Evolutionary conservation across 176 grass and related monocot species (phyloP), one percentile per base, ranked within the genome.

Genomic region (Musa troglodytarum): DNA sequence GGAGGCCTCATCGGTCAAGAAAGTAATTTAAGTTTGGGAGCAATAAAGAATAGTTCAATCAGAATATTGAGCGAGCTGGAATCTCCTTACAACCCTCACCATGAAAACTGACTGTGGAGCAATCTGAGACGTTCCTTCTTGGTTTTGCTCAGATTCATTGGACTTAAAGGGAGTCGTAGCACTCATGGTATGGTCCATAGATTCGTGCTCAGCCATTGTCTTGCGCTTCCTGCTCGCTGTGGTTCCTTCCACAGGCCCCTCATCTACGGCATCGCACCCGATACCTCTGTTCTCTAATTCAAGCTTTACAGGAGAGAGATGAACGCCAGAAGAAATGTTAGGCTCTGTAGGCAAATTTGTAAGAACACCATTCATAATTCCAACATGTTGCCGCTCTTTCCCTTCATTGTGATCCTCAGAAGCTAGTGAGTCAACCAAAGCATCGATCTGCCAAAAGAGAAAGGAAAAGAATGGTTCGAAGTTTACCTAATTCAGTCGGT

Each of bases 361-460:
- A 6, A 23, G 26, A 55, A 55, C 21, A 10, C 9, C 52, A 74
- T 74, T 21, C 52, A 16, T 29, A 29, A 14, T 43, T 15, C 12
- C 69, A 54, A 11, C 21, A 53, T 22, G 34, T 4, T 43, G 14
- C 51, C 53, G 11, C 55, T 53, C 34, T 52, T 54, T 73, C 56
- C 28, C 78, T 53, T 61, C 64, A 14, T 87, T 83, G 34, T 28
- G 65, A 83, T 89, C 86, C 34, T 83, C 87, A 73, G 94, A 94
- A 82, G 76, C 86, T 82, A 92, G 69, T 1, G 82, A 79, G 51
- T 86, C 87, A 65, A 99, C 88, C 65, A 82, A 75, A 56, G 65
- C 77, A 71, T 99, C 88, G 28, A 99, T 79, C 95, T 99, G 86
- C 77, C 75, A 43, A 58, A 34, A 87, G 52, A 49, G 68, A 77